Base-by-base conservation (phyloP, 2,329 filamentous ascomycete genomes). In the Aspergillus piperis region DNA sequence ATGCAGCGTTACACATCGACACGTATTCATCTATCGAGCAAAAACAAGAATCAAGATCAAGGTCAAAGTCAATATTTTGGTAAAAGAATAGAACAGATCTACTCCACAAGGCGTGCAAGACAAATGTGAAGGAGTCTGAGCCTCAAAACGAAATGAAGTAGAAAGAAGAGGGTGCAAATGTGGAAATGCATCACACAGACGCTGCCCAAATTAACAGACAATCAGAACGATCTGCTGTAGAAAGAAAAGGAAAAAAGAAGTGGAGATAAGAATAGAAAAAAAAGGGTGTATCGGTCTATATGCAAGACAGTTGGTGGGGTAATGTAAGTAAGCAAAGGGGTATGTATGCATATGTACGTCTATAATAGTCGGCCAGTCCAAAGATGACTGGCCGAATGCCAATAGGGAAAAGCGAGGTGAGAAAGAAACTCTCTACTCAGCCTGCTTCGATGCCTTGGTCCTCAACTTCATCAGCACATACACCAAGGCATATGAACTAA, bases 401-500 rank as follows among this genome's bases (percentile, higher is more conserved):
- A 48, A 38, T n/a, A 25, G 23, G 25, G 23, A 17, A 32, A 32
- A 21, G 41, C 7, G 8, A 15, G 13, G 13, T 15, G 44, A 39
- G 27, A 10, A 15, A 17, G 10, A 19, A 36, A 17, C 17, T 30
- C 8, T 51, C 65, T 61, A 72, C 60, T 73, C 64, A 1, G 73
- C 72, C 62, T 70, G 72, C 69, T 75, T 75, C 15, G 68, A 72
- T 11, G 67, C 64, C 66, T 75, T 75, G 3, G 73, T 75, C 50
- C 73, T 63, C 59, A 75, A 44, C 61, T 74, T 75, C 73, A 75
- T 75, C 56, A 75, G 65, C 47, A 66, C 41, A 58, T 76, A 82
- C 2, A 82, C 81, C 50, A 81, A 53, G 0, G 68, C 75, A 64
- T 88, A 88, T 1, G 81, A 83, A 58, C 79, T 82, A 39, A 84